phyloP scores from a whole-genome alignment of 768 basidiomycete genomes.

The Tulasnella sp. region DNA sequence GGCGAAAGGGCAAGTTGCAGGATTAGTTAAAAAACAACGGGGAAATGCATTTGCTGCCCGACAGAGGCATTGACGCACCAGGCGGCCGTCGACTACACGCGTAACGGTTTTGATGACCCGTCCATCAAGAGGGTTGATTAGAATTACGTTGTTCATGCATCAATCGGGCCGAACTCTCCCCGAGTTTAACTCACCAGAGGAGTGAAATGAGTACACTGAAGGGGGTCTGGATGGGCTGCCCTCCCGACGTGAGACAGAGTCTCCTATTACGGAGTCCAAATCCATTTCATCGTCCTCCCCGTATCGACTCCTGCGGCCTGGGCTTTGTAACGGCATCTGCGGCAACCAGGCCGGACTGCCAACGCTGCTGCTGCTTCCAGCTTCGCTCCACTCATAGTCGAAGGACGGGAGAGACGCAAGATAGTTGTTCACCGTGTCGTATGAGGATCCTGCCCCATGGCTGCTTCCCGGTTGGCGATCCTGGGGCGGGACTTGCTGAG shows the following conservation, averaged over 20 bases:
- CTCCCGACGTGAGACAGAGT: not conserved
- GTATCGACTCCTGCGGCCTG: not conserved
- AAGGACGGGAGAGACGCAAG: not conserved
- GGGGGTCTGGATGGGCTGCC: not conserved
- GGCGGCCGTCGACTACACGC: conserved; percentile 1
- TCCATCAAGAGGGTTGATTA: not conserved
- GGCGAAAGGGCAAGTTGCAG: not conserved
- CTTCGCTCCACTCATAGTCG: not conserved
- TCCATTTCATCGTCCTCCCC: not conserved
- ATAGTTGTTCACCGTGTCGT: not conserved
- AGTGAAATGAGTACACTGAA: conserved; percentile 19
- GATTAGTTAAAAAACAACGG: not conserved
- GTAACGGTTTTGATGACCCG: not conserved
- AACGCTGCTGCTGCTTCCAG: not conserved
- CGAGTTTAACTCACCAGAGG: conserved; percentile 10
- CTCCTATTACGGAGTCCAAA: not conserved
- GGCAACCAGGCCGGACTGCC: not conserved
- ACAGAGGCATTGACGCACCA: not conserved
- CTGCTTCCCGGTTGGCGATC: not conserved
- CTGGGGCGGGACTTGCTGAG: not conserved
- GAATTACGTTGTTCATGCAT: not conserved
- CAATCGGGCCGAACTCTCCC: not conserved
- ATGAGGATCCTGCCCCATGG: not conserved
- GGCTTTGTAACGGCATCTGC: not conserved
- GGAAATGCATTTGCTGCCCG: not conserved